A percentile compares a stretch with the other conserved stretches of the same genome.
phyloP scores from a whole-genome alignment of 441 rosid genomes.

The Pelargonium cotyledonis region DNA sequence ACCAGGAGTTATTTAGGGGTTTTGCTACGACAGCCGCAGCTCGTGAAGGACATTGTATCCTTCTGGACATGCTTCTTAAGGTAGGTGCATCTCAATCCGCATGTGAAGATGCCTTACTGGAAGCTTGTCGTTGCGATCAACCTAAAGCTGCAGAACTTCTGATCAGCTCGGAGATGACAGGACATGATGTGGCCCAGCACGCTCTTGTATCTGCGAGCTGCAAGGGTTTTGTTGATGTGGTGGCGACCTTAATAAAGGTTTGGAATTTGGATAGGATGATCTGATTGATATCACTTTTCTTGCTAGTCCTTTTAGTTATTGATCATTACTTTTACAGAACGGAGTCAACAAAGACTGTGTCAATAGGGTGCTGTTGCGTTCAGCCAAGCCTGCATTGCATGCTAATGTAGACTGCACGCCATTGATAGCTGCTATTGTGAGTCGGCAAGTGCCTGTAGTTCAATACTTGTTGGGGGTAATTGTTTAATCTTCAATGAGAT shows the following conservation, averaged over 20 bases:
- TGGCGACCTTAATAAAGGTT: slow-evolving; percentile 23
- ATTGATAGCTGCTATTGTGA: slow-evolving; percentile 31
- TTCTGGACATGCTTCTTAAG: slow-evolving; percentile 35
- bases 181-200: slow-evolving; percentile 24
- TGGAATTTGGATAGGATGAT: not conserved
- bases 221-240: slow-evolving; percentile 28
- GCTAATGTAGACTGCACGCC: slow-evolving; percentile 32
- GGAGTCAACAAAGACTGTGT: slow-evolving; percentile 26
- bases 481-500: not conserved
- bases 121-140: slow-evolving; percentile 33
- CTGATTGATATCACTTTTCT: not conserved
- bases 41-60: slow-evolving; percentile 29
- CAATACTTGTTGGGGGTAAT: slow-evolving; percentile 31
- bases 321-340: slow-evolving; percentile 17
- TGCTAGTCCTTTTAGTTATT: not conserved
- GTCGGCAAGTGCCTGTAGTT: slow-evolving; percentile 27
- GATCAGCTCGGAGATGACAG: slow-evolving; percentile 30
- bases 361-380: slow-evolving; percentile 27
- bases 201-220: slow-evolving; percentile 33
- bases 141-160: slow-evolving; percentile 28
- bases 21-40: slow-evolving; percentile 39
- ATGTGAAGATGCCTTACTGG: slow-evolving; percentile 30
- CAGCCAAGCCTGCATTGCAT: slow-evolving; percentile 29
- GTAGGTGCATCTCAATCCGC: slow-evolving; percentile 33
- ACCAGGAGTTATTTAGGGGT: slow-evolving; percentile 33